These are phyloP conservation scores for Cladorrhinum sp. DNA, from an alignment of 2,329 filamentous ascomycete genomes.

Conservation along the genomic window DNA sequence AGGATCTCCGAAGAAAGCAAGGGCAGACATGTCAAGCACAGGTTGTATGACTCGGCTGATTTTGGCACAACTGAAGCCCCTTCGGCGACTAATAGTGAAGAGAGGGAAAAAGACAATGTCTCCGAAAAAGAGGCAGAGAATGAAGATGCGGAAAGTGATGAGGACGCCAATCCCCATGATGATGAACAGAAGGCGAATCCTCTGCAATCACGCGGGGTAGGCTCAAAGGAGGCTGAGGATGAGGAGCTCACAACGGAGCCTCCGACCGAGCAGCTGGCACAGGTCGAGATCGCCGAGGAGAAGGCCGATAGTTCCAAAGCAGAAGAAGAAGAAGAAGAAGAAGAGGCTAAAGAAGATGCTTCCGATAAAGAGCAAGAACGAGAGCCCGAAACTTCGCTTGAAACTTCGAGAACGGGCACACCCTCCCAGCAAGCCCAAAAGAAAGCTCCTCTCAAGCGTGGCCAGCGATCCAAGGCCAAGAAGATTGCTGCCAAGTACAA, in stretches of 20 bases:
- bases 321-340: conserved; percentile 4
- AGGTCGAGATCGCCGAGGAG: conserved; percentile 21
- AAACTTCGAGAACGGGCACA: conserved; percentile 15
- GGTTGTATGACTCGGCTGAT: conserved; percentile 37
- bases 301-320: conserved; percentile 12
- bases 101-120: conserved; percentile 24
- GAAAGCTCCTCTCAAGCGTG: conserved; percentile 58
- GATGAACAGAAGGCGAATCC: conserved; percentile 33
- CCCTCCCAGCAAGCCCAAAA: conserved; percentile 30
- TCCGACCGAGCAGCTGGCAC: conserved; percentile 26
- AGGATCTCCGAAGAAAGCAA: conserved; percentile 86
- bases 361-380: conserved; percentile 34
- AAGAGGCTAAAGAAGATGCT: conserved; percentile 30
- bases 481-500: conserved; percentile 88
- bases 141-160: conserved; percentile 24
- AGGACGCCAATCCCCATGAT: conserved; percentile 33
- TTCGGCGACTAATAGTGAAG: conserved; percentile 14
- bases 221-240: conserved; percentile 23
- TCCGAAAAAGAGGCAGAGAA: conserved; percentile 9
- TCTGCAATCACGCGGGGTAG: conserved; percentile 30
- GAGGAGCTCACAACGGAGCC: conserved; percentile 4
- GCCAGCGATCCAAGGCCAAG: conserved; percentile 79
- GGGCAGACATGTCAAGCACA: conserved; percentile 73
- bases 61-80: conserved; percentile 16
- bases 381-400: conserved; percentile 21